Evolutionary conservation across 306 rosid genomes (phyloP), one percentile per base, ranked within the genome.

Genomic region (Boehmeria nivea): DNA sequence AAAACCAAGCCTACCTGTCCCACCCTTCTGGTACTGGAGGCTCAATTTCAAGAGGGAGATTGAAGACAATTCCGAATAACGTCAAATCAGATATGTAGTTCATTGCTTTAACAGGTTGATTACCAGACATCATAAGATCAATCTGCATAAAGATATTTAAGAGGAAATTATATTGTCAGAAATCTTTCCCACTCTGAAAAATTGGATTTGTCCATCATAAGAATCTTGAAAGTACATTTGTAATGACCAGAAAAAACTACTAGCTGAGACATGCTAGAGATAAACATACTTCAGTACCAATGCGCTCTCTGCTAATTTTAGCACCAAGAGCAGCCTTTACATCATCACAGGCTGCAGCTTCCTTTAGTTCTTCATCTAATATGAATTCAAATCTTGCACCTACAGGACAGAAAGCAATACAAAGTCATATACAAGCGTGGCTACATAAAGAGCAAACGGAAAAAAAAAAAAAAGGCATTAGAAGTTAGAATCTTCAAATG

Each of bases 291-390:
- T 91, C 98, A n/a, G 73, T 61, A 65, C 98, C 98, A 54, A 91
- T 78, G 53, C 95, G 87, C 74, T 91, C 96, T 60, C 85, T 69
- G 81, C 95, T 91, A 72, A 91, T 84, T 85, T 91, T 91, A 61
- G 79, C 80, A 26, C 81, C 81, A 8, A 87, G 81, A 59, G 95
- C 98, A 74, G 70, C 74, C 72, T 80, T 87, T 55, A 91, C 95
- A 43, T 84, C 96, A 74, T 78, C 81, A 52, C 73, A 80, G 31
- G 96, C 74, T 61, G 95, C 98, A 69, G 98, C 96, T 65, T 57
- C 73, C 70, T 87, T 91, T 55, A 91, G 75, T 51, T 84, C 87
- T 77, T 80, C 93, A 55, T 87, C 93, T 51, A 91, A 67, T 59
- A 67, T 39, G 39, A 91, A 91, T 21, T 67, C 81, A 78, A 91